These are phyloP conservation scores for Cryptococcus deneoformans DNA, from an alignment of 1,284 basidiomycete genomes.

Conservation along the genomic window DNA sequence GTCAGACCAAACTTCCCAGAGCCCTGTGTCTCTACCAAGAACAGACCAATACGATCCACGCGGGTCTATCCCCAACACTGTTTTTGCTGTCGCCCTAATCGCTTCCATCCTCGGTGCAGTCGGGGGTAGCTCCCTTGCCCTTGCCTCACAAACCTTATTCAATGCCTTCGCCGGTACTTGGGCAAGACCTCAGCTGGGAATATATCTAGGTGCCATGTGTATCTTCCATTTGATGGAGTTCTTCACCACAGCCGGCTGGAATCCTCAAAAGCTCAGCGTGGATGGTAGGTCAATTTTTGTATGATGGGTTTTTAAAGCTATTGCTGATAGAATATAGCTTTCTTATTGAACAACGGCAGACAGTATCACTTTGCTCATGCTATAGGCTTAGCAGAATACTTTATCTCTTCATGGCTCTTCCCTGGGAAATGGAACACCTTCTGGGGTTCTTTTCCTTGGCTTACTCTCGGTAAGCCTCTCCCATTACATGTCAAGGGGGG, in stretches of 20 bases:
- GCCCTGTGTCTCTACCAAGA: conserved; percentile 21
- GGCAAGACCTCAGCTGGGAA: conserved; percentile 71
- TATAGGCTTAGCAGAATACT: conserved; percentile 74
- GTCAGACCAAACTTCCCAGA: conserved; percentile 2
- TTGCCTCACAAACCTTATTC: conserved; percentile 54
- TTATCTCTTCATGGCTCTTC: conserved; percentile 65
- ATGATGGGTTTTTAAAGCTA: background rate
- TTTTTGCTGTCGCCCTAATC: conserved; percentile 66
- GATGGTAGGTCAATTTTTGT: conserved; percentile 66
- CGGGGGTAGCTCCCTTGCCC: conserved; percentile 39
- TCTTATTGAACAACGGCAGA: conserved; percentile 85
- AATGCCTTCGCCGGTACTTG: conserved; percentile 49
- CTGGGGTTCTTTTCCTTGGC: conserved; percentile 4
- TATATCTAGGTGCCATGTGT: conserved; percentile 76
- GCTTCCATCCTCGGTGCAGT: conserved; percentile 67
- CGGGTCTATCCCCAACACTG: conserved; percentile 77
- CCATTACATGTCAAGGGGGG: background rate
- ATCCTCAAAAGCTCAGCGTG: conserved; percentile 83
- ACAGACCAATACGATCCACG: conserved; percentile 47
- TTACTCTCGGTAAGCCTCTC: conserved; percentile 8
- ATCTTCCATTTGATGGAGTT: conserved; percentile 94
- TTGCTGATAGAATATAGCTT: conserved; percentile 59
- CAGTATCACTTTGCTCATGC: conserved; percentile 84
- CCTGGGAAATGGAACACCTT: conserved; percentile 34
- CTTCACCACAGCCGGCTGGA: conserved; percentile 93